Evolutionary conservation across 495 filamentous ascomycete genomes (phyloP).

Genomic region (Tuber melanosporum): DNA sequence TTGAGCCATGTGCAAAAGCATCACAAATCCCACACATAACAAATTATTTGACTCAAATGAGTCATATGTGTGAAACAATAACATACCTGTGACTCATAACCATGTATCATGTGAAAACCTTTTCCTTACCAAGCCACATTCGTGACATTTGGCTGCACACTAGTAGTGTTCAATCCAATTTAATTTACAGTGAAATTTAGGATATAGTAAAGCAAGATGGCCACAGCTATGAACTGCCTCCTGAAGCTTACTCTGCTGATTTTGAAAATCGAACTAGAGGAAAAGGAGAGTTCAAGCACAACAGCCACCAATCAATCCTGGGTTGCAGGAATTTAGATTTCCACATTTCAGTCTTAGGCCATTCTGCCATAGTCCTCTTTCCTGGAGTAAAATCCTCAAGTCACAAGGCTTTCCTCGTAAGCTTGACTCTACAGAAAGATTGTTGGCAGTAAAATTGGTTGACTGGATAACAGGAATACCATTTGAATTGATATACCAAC

Average conservation of each 20-base stretch:
- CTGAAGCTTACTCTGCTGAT: not conserved
- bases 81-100: no score
- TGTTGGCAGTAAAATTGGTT: not conserved
- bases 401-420: not conserved
- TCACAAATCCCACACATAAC: no score
- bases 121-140: no score
- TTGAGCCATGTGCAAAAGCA: no score
- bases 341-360: not conserved
- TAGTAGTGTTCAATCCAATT: conserved; percentile 8
- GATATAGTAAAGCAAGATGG: not conserved
- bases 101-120: no score
- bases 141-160: no score
- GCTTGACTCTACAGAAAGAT: not conserved
- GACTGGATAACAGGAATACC: not conserved
- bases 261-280: not conserved
- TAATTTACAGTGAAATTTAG: conserved; percentile 10
- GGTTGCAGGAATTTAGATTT: not conserved
- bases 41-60: no score
- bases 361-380: no score
- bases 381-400: not conserved
- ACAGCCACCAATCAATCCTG: not conserved
- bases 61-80: no score
- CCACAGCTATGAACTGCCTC: not conserved
- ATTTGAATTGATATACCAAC: not conserved
- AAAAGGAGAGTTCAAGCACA: not conserved